These are phyloP conservation scores for Austroboletus novae-zelandiae DNA, from an alignment of 1,284 basidiomycete genomes.

Conservation along the genomic window DNA sequence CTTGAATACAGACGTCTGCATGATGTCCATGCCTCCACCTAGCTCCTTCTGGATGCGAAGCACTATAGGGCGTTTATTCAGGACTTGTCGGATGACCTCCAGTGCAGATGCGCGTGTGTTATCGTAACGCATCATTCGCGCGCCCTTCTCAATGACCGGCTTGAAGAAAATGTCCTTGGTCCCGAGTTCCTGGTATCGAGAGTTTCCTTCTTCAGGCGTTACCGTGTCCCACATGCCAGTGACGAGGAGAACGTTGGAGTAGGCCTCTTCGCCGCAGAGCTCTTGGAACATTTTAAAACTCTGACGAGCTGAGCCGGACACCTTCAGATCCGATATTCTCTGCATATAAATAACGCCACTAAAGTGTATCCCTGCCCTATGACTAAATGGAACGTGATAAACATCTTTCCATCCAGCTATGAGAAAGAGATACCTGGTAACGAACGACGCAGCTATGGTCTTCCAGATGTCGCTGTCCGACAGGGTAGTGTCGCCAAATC, in stretches of 20 bases:
- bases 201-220: conserved; percentile 31
- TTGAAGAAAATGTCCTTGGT: conserved; percentile 41
- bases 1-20: conserved; percentile 35
- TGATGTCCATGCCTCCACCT: conserved; percentile 36
- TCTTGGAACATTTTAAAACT: conserved; percentile 51
- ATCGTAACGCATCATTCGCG: conserved; percentile 37
- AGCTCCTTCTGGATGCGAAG: conserved; percentile 43
- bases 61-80: conserved; percentile 31
- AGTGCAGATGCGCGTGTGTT: conserved; percentile 34
- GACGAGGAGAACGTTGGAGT: conserved; percentile 47
- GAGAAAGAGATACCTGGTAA: conserved; percentile 23
- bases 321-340: conserved; percentile 49
- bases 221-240: conserved; percentile 52
- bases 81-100: conserved; percentile 34
- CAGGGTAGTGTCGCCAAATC: conserved; percentile 38
- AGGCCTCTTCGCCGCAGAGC: conserved; percentile 48
- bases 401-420: background rate
- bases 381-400: conserved; percentile 28
- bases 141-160: conserved; percentile 39
- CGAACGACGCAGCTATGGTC: conserved; percentile 36
- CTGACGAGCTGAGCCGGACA: conserved; percentile 48
- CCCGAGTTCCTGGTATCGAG: conserved; percentile 35
- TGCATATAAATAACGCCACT: conserved; percentile 54
- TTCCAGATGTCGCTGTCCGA: conserved; percentile 37
- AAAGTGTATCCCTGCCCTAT: conserved; percentile 36